Percentiles rank a stretch among this genome's conserved stretches.
phyloP scores from a whole-genome alignment of 306 rosid species.

The Sphenostylis stenocarpa region DNA sequence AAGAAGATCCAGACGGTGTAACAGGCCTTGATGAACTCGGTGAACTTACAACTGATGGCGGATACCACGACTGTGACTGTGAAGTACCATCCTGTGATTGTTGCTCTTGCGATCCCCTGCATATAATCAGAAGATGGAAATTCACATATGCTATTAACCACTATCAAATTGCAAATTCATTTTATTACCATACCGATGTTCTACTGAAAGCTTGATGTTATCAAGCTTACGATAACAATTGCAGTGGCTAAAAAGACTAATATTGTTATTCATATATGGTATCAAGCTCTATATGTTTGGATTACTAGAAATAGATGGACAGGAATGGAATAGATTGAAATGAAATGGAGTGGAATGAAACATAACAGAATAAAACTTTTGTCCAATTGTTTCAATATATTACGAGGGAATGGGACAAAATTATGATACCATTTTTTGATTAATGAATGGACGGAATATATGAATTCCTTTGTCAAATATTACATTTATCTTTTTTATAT shows the following conservation, averaged over 20 bases:
- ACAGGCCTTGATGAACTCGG: conserved; percentile 64
- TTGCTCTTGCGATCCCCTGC: conserved; percentile 89
- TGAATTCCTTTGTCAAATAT: too few species aligned
- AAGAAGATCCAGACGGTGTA: conserved; percentile 55
- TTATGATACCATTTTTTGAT: too few species aligned
- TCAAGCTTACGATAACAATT: not conserved
- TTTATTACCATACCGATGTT: not conserved
- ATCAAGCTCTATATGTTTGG: too few species aligned
- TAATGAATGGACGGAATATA: too few species aligned
- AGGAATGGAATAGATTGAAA: too few species aligned
- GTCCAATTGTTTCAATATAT: not conserved
- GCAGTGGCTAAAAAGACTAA: not conserved
- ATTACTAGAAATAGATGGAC: too few species aligned
- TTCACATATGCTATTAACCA: not conserved
- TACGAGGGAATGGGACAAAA: not conserved
- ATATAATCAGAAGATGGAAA: not conserved
- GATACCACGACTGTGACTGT: conserved; percentile 75
- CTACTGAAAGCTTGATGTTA: not conserved
- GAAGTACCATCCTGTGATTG: conserved; percentile 56
- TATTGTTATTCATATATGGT: too few species aligned
- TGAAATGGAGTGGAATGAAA: too few species aligned
- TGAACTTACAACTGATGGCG: conserved; percentile 64
- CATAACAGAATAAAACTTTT: not conserved
- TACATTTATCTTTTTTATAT: too few species aligned
- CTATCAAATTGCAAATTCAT: not conserved